A percentile compares a stretch with the other conserved stretches of the same genome.
These are phyloP conservation scores for Agaricales sp. DNA, from an alignment of 1,284 basidiomycete species.

Conservation along the genomic window DNA sequence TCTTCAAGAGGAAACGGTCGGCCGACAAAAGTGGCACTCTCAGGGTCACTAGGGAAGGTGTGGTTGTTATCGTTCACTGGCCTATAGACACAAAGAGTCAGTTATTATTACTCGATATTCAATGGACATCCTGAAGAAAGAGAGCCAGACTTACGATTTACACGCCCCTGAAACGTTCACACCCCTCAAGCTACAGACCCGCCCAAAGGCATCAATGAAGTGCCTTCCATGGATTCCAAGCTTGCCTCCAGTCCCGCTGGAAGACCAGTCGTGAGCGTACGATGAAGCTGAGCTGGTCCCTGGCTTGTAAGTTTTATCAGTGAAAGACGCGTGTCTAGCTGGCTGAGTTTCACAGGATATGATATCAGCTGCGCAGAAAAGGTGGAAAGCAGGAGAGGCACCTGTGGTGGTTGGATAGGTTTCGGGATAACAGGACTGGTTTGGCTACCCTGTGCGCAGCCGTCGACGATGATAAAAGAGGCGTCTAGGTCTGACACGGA, in stretches of 20 bases:
- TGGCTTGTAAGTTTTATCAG: slow-evolving; percentile 27
- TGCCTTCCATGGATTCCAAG: slow-evolving; percentile 56
- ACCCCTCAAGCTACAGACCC: slow-evolving; percentile 69
- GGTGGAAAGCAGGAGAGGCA: not conserved
- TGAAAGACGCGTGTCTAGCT: slow-evolving; percentile 29
- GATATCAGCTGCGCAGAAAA: not conserved
- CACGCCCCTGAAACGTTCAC: slow-evolving; percentile 77
- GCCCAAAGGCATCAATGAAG: slow-evolving; percentile 68
- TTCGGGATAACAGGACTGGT: not conserved
- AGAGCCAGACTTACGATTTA: slow-evolving; percentile 56
- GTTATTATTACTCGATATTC: slow-evolving; percentile 1
- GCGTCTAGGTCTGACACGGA: not conserved
- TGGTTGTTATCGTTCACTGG: slow-evolving; percentile 53
- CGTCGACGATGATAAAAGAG: not conserved
- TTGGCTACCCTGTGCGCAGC: not conserved
- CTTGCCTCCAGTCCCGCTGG: slow-evolving; percentile 42
- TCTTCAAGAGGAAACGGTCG: slow-evolving; percentile 79
- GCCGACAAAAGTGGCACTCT: slow-evolving; percentile 67
- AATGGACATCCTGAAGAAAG: not conserved
- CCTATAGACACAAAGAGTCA: slow-evolving; percentile 22
- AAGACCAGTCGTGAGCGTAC: slow-evolving; percentile 71
- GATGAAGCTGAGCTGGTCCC: slow-evolving; percentile 28
- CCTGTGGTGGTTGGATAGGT: not conserved
- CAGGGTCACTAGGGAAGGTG: slow-evolving; percentile 51
- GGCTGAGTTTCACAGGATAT: not conserved